Evolutionary conservation across 768 basidiomycete genomes (phyloP).

Genomic region (Ramaria rubella): DNA sequence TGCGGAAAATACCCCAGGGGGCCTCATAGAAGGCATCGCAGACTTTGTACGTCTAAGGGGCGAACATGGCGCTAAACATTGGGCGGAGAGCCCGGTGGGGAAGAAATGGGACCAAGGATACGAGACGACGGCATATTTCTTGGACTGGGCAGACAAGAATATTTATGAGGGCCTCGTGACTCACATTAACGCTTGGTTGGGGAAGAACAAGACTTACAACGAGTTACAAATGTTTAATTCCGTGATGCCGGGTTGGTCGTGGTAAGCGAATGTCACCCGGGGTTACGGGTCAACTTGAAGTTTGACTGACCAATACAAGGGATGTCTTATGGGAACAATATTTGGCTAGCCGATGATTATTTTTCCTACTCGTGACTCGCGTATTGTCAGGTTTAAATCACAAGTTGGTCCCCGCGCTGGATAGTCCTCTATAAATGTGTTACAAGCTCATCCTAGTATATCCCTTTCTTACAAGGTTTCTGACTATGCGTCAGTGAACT

Average conservation of each 20-base stretch:
- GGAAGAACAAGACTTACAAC: conserved; percentile 6
- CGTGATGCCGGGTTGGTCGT: conserved; percentile 7
- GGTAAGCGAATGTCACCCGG: not conserved
- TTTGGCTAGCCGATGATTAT: not conserved
- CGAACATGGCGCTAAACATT: conserved; percentile 60
- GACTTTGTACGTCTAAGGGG: conserved; percentile 68
- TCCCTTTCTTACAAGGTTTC: not conserved
- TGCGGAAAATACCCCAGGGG: conserved; percentile 52
- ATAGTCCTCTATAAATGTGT: too few relatives aligned
- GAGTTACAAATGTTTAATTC: not conserved
- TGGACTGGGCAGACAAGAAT: conserved; percentile 45
- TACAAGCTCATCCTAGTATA: too few relatives aligned
- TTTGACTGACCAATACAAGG: too few relatives aligned
- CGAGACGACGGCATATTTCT: conserved; percentile 65
- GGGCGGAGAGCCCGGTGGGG: conserved; percentile 40
- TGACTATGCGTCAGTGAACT: too few relatives aligned
- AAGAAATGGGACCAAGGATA: conserved; percentile 73
- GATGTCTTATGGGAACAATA: conserved; percentile 4
- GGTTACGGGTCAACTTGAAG: not conserved
- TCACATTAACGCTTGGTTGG: conserved; percentile 4
- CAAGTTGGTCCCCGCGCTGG: too few relatives aligned
- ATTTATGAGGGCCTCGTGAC: conserved; percentile 2
- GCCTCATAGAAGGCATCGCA: conserved; percentile 75
- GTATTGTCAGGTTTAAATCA: not conserved
- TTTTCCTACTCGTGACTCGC: not conserved